phyloP scores from a whole-genome alignment of 768 basidiomycete species.

The Xerocomus potaroensis region DNA sequence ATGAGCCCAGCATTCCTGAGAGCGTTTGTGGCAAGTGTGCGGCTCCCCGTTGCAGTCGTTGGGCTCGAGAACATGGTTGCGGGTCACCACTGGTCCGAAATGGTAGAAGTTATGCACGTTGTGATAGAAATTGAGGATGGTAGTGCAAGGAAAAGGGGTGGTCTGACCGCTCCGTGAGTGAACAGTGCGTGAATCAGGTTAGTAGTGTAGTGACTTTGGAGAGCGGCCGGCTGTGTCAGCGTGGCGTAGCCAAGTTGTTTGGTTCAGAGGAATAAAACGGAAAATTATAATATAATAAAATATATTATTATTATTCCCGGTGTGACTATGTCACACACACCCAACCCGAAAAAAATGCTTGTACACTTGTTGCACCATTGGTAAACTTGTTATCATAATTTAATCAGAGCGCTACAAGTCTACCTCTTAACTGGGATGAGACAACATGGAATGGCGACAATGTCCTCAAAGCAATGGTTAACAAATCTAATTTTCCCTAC shows the following conservation, averaged over 20 bases:
- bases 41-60: slow-evolving; percentile 53
- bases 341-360: neutral
- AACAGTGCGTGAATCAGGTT: slow-evolving; percentile 17
- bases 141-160: slow-evolving; percentile 11
- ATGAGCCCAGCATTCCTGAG: slow-evolving; percentile 71
- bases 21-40: slow-evolving; percentile 56
- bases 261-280: slow-evolving; percentile 22
- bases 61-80: slow-evolving; percentile 54
- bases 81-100: neutral
- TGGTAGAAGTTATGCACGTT: neutral
- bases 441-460: neutral
- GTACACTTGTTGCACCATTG: too few relatives aligned
- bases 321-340: slow-evolving; percentile 22
- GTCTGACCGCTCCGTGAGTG: slow-evolving; percentile 2
- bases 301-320: neutral
- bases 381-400: slow-evolving; percentile 14
- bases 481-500: slow-evolving; percentile 24
- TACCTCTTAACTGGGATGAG: slow-evolving; percentile 2
- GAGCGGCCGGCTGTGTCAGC: slow-evolving; percentile 25
- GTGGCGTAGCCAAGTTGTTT: slow-evolving; percentile 21
- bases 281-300: neutral
- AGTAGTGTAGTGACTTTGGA: slow-evolving; percentile 11
- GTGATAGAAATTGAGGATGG: slow-evolving; percentile 8
- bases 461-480: neutral
- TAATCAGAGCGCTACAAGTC: slow-evolving; percentile 10